Evolutionary conservation across 257 asterid genomes (phyloP), one percentile per base, ranked within the genome.

Genomic region (Ilex aquifolium): DNA sequence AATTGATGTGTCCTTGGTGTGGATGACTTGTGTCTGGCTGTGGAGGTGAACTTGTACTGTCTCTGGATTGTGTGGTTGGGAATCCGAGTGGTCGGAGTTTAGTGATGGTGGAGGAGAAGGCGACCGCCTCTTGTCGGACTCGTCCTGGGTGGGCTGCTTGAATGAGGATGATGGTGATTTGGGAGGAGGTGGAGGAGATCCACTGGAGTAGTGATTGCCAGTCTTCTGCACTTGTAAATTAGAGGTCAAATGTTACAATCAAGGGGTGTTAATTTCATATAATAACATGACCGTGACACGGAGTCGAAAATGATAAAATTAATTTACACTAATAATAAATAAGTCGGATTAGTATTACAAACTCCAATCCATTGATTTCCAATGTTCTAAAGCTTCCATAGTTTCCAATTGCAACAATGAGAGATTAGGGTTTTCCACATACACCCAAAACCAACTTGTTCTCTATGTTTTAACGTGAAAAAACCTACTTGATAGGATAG

Each of bases 11-110:
- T 79, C 90, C 68, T 79, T 85, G 0, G 77, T 73, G 1, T 78
- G 73, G 56, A 86, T 66, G 12, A 61, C 66, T 5, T 72, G 81
- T 27, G 79, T 40, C 62, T 79, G 73, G 40, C 65, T 72, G 6
- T 66, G 80, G 29, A 83, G 82, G 64, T 77, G 76, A 32, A 80
- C 86, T 66, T 78, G 76, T 46, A 85, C 71, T 3, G 81, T 32
- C 56, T 83, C 84, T 6, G 85, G 57, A 44, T 31, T 62, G 16
- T 78, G 65, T 6, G 83, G 59, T 52, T 75, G 73, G 71, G 64
- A 65, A 15, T 32, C 64, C 0, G 65, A 44, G 10, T 74, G 80
- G 44, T 65, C 60, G 13, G 52, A 31, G 15, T 59, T 65, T 62
- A 72, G 65, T n/a, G 82, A 77, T 29, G 71, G 67, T 27, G 77